Conservation (phyloP, 176 grass and related monocot genomes). For the Aegilops longissima region DNA sequence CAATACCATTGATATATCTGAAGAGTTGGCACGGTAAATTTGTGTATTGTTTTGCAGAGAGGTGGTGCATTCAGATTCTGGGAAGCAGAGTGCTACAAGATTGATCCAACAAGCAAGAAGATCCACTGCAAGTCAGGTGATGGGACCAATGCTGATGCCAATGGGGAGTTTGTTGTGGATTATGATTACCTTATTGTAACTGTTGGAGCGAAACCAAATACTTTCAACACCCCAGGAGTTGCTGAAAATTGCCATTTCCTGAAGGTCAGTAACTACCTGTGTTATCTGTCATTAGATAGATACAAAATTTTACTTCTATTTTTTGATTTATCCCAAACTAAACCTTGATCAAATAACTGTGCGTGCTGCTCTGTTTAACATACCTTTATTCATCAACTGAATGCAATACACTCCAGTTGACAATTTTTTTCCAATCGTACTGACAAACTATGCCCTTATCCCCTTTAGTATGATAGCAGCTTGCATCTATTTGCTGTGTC, state of each 20-base stretch:
- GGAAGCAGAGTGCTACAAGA: slow-evolving; percentile 94
- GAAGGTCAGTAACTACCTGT: slow-evolving; percentile 59
- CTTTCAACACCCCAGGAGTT: slow-evolving; percentile 95
- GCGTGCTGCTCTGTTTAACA: not conserved
- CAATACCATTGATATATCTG: not conserved
- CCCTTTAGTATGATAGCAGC: not conserved
- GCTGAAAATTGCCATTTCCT: slow-evolving; percentile 89
- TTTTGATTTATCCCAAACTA: not conserved
- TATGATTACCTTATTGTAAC: slow-evolving; percentile 87
- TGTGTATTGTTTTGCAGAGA: slow-evolving; percentile 54
- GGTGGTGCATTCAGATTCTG: slow-evolving; percentile 68
- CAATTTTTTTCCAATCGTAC: not conserved
- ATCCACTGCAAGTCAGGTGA: slow-evolving; percentile 66
- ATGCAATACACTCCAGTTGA: not conserved
- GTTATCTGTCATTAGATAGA: not conserved
- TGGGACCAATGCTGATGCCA: slow-evolving; percentile 72
- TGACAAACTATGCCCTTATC: not conserved
- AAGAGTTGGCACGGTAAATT: not conserved
- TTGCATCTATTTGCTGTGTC: not conserved
- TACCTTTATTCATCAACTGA: not conserved
- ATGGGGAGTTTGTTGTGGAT: slow-evolving; percentile 76
- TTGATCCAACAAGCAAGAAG: slow-evolving; percentile 72
- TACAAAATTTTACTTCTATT: not conserved
- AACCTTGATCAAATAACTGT: not conserved
- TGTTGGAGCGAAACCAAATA: slow-evolving; percentile 84